Conservation (phyloP, 2,329 filamentous ascomycete species). For the Colletotrichum liriopes region DNA sequence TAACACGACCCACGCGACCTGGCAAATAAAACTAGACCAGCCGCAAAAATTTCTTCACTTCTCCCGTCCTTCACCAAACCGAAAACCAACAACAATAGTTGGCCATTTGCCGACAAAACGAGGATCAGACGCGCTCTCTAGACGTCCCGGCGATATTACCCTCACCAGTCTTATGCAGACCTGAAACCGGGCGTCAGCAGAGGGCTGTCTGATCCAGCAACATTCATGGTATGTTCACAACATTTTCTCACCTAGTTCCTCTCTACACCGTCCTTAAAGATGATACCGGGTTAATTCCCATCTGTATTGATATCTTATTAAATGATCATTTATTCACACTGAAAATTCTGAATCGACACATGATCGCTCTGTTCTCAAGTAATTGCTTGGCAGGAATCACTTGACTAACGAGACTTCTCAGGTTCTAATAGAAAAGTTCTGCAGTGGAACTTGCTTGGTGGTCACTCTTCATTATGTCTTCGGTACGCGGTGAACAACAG, state of each 20-base stretch:
- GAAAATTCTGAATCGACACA: conserved; percentile 37
- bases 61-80: conserved; percentile 1
- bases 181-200: not conserved
- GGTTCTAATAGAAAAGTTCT: not conserved
- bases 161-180: conserved; percentile 3
- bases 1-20: conserved; percentile 18
- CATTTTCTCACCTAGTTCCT: not conserved
- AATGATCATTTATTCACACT: conserved; percentile 39
- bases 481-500: not conserved
- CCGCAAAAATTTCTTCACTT: conserved; percentile 13
- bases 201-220: not conserved
- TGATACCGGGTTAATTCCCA: conserved; percentile 31
- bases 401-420: conserved; percentile 4
- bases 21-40: conserved; percentile 18
- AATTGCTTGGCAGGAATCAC: too few species aligned
- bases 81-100: not conserved
- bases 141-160: not conserved
- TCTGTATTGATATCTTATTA: conserved; percentile 39
- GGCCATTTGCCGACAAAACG: not conserved
- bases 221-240: conserved; percentile 12
- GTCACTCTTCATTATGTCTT: not conserved
- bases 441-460: not conserved
- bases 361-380: not conserved
- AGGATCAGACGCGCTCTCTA: not conserved
- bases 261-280: conserved; percentile 20